A percentile compares a stretch with the other conserved stretches of the same genome.
phyloP scores from a whole-genome alignment of 768 basidiomycete species.

The Leccinum variicolor region DNA sequence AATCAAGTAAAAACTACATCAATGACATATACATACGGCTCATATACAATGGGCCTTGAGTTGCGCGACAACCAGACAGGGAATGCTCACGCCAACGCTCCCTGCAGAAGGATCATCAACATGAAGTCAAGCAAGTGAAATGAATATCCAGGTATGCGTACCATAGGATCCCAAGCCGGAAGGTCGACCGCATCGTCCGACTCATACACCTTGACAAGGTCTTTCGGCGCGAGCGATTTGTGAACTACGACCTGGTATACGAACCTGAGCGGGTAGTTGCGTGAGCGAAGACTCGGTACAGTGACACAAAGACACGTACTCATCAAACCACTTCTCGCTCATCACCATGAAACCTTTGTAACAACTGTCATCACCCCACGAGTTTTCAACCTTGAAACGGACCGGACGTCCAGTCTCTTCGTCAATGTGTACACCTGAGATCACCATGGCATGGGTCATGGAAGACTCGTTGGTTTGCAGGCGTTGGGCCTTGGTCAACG shows the following conservation, averaged over 20 bases:
- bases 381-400: constrained; percentile 97
- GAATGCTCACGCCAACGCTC: constrained; percentile 22
- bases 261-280: constrained; percentile 44
- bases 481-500: constrained; percentile 82
- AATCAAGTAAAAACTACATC: not conserved
- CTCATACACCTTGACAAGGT: constrained; percentile 80
- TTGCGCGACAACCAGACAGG: not conserved
- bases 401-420: constrained; percentile 61
- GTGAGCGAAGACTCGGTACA: not conserved
- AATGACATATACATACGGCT: not conserved
- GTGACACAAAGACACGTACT: constrained; percentile 47
- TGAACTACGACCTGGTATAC: constrained; percentile 94
- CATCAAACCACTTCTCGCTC: constrained; percentile 89
- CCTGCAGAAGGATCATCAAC: constrained; percentile 8
- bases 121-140: not conserved
- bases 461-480: constrained; percentile 78
- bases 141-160: constrained; percentile 12
- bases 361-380: constrained; percentile 78
- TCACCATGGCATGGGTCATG: constrained; percentile 92
- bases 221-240: constrained; percentile 71
- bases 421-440: constrained; percentile 89
- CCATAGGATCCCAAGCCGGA: constrained; percentile 77
- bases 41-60: not conserved
- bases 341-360: constrained; percentile 90
- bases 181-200: constrained; percentile 59